Percentiles rank a stretch among this genome's conserved stretches.
These are phyloP conservation scores for Sclerotinia glacialis DNA, from an alignment of 2,329 filamentous ascomycete genomes.

Conservation along the genomic window DNA sequence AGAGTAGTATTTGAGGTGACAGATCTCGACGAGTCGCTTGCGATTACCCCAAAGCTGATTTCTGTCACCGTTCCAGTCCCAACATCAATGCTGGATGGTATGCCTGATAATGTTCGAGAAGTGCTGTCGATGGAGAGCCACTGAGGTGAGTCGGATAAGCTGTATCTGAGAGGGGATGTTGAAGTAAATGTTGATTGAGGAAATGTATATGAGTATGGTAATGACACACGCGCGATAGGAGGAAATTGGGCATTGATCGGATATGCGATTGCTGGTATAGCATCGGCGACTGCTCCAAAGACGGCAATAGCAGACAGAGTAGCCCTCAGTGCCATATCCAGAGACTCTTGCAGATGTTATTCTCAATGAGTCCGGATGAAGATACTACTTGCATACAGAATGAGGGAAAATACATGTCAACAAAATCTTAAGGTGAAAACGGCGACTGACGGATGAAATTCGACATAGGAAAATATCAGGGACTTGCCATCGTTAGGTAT, in stretches of 20 bases:
- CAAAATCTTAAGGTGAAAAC: constrained; percentile 22
- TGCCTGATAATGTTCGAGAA: constrained; percentile 67
- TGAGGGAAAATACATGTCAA: constrained; percentile 20
- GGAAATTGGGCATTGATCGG: constrained; percentile 84
- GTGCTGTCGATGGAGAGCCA: constrained; percentile 73
- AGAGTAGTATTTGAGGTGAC: constrained; percentile 65
- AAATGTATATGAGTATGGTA: constrained; percentile 69
- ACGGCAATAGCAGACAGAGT: constrained; percentile 26
- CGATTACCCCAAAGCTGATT: constrained; percentile 59
- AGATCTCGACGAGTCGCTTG: constrained; percentile 63
- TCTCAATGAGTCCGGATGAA: constrained; percentile 17
- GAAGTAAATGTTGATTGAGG: constrained; percentile 72
- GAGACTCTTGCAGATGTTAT: constrained; percentile 21
- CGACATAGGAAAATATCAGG: constrained; percentile 23
- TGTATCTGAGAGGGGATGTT: constrained; percentile 59
- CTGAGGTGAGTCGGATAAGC: constrained; percentile 59
- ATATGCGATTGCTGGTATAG: constrained; percentile 51
- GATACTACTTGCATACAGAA: constrained; percentile 23
- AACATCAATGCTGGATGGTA: constrained; percentile 55
- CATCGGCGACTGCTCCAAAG: constrained; percentile 32
- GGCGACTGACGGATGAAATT: constrained; percentile 18
- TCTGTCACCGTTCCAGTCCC: constrained; percentile 52
- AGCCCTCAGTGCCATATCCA: constrained; percentile 31
- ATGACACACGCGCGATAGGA: constrained; percentile 66
- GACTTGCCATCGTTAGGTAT: constrained; percentile 29